Conservation (phyloP, 345 rosid species). For the Jatropha curcas region DNA sequence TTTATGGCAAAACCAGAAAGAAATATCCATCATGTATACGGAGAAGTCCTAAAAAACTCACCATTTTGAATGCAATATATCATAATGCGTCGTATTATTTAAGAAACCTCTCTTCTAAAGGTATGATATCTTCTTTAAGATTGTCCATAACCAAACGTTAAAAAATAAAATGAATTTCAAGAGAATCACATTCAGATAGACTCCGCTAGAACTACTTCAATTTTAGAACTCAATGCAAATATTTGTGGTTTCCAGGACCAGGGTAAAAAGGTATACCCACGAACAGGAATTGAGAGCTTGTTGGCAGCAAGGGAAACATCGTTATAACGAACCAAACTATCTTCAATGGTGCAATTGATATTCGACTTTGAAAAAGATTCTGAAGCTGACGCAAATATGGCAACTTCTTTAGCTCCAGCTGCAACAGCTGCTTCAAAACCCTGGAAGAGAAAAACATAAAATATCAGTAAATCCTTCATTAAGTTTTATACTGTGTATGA, state of each 20-base stretch:
- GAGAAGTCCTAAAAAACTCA: no score
- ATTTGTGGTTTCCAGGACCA: background rate
- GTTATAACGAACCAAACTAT: slow-evolving; percentile 64
- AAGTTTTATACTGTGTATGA: background rate
- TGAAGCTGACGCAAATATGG: slow-evolving; percentile 77
- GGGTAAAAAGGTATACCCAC: slow-evolving; percentile 45
- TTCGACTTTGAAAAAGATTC: slow-evolving; percentile 75
- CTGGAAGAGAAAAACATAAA: slow-evolving; percentile 29
- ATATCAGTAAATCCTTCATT: slow-evolving; percentile 15
- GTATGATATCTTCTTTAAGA: no score
- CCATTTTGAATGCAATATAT: no score
- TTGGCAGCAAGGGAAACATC: slow-evolving; percentile 57
- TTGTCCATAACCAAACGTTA: no score
- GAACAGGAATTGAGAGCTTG: slow-evolving; percentile 57
- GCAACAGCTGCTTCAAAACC: slow-evolving; percentile 76
- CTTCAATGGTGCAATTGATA: slow-evolving; percentile 74
- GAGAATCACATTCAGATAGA: no score
- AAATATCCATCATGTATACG: no score
- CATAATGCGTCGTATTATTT: no score
- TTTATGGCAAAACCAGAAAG: no score
- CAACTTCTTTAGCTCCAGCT: slow-evolving; percentile 80
- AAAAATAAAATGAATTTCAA: no score
- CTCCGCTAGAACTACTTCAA: background rate
- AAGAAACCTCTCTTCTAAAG: no score
- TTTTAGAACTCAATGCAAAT: background rate